Evolutionary conservation across 78 protist species (phyloP), one percentile per base, ranked within the genome.

Genomic region (Guillardia theta): DNA sequence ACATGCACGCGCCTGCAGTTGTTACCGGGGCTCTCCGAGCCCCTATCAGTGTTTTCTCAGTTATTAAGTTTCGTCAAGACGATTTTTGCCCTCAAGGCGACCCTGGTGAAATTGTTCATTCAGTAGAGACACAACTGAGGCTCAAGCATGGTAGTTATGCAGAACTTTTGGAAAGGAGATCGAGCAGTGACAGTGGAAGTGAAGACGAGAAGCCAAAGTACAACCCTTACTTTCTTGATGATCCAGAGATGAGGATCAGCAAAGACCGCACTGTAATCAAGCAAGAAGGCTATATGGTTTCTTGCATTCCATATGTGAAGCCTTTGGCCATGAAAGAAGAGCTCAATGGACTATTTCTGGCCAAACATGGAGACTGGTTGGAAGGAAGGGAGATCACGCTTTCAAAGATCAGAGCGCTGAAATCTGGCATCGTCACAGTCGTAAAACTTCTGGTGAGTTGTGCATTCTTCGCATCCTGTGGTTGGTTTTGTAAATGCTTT

Each of bases 231-330:
- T 70, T 70, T 43, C 83, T 70, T 6, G 83, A 70, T 6, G 83
- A 70, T 6, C 83, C 83, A 4, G 83, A 70, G 41, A 70, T 70
- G 36, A 24, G 83, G 45, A 70, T 70, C 83, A 24, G 36, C 83
- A 70, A 70, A 24, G 83, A 70, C 83, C 83, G 83, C 36, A 70
- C 83, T 24, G 83, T 70, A 24, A 70, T 70, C 83, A 70, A 70
- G 83, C 83, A 70, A 43, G 83, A 70, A 43, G 83, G 83, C 36
- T 70, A 70, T 18, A 6, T 70, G 83, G 83, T 70, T 3, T 24
- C 83, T 4, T 70, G 83, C 83, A 70, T 70, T 12, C 83, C 83
- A 24, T 70, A 22, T 6, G 41, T 70, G 1, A 70, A 70, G 83
- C 83, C 83, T 36, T 10, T 15, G 45, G 21, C 22, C 46, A 70